Base-by-base conservation (phyloP, 495 filamentous ascomycete genomes). In the Monascus purpureus region DNA sequence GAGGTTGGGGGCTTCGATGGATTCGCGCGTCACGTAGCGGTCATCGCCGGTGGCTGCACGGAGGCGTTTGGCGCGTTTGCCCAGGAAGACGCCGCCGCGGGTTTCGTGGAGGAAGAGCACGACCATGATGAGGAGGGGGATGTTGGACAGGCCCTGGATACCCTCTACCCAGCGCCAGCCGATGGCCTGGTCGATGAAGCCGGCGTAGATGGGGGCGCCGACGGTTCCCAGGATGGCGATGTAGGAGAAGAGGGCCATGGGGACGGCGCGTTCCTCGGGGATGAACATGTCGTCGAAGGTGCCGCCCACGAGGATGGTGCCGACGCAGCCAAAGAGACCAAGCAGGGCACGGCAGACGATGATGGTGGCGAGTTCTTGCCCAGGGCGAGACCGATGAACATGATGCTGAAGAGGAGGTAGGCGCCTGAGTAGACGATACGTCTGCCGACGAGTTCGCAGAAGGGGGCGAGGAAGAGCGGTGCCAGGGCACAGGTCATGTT, bases 151-250 rank as follows among this genome's bases (percentile, higher is more conserved):
- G 6, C 82, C 63, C 37, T 83, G 78, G 38, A 84, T 73, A 67
- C 79, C 83, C 52, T 84, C 82, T 4, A 86, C 57, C 80, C 81
- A 88, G 35, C 80, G 61, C 82, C 82, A 88, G 38, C 78, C 79
- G 1, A 63, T 55, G 8, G 67, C 65, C 36, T 80, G 70, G 19
- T 70, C 65, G 14, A 86, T 57, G 53, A 76, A 83, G 25, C 82
- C 82, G 43, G 81, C 80, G 26, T 82, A 63, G 12, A 87, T 68
- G 5, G 80, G 80, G 51, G 71, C 62, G 25, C 58, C 65, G n/a
- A 78, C 80, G 29, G 80, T 79, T 15, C 78, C 80, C 20, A 82
- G 64, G 39, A 84, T 80, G 9, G 80, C 80, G 16, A 79, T 72
- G 25, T 77, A 78, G 13, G 67, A 69, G 53, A 84, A 86, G 16